A percentile compares a stretch with the other conserved stretches of the same genome.
phyloP scores from a whole-genome alignment of 78 protist genomes.

The Dictyostelium firmibasis region DNA sequence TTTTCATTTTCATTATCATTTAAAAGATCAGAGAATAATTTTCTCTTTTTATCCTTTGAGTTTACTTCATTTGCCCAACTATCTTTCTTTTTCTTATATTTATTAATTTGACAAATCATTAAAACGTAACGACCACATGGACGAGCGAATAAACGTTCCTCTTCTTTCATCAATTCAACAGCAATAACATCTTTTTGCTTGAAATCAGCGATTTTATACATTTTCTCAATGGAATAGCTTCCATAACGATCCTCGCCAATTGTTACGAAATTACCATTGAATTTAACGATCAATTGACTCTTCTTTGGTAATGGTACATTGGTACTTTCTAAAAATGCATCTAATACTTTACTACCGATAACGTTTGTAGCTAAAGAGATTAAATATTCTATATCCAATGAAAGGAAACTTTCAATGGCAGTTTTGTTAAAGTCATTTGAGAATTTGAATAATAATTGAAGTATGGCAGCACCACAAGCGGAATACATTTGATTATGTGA shows the following conservation, averaged over 20 bases:
- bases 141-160: slow-evolving; percentile 1
- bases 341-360: slow-evolving; percentile 50
- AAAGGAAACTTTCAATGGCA: slow-evolving; percentile 14
- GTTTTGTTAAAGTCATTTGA: not conserved
- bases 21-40: slow-evolving; percentile 33
- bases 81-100: slow-evolving; percentile 49
- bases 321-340: slow-evolving; percentile 19
- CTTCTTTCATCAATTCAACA: slow-evolving; percentile 15
- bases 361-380: not conserved
- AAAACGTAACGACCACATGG: slow-evolving; percentile 44
- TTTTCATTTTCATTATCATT: not conserved
- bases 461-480: slow-evolving; percentile 31
- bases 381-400: not conserved
- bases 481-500: slow-evolving; percentile 21
- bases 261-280: slow-evolving; percentile 22
- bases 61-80: slow-evolving; percentile 8
- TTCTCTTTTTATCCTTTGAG: slow-evolving; percentile 50
- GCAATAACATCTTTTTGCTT: slow-evolving; percentile 26
- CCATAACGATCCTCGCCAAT: slow-evolving; percentile 56
- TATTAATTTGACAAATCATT: slow-evolving; percentile 33
- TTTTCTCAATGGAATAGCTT: slow-evolving; percentile 30
- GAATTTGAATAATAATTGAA: slow-evolving; percentile 24
- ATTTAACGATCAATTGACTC: slow-evolving; percentile 1
- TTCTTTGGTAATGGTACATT: not conserved
- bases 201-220: slow-evolving; percentile 23